Evolutionary conservation across 148 eudicot species (phyloP), one percentile per base, ranked within the genome.

Genomic region (Camellia granthamiana): DNA sequence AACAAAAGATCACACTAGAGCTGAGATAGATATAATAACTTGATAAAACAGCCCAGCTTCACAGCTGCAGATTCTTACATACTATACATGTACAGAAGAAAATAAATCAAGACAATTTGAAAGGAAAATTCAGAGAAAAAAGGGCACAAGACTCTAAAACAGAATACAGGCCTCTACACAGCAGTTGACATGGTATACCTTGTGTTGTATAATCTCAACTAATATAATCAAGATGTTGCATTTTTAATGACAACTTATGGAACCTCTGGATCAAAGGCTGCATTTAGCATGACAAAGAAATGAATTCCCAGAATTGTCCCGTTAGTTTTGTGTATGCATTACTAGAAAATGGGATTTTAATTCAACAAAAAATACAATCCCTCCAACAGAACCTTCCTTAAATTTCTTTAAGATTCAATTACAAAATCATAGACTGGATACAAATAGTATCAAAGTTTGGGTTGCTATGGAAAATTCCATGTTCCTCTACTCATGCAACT

Each of bases 391-490:
- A 70, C 13, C 74, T 47, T 70, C 56, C 14, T n/a, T 12, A 70
- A 46, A n/a, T 72, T 46, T 78, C 55, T 15, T 47, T 54, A 51
- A 59, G 52, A 19, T 67, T 23, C 46, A 81, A 41, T 30, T 67
- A 14, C 62, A 43, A 9, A 75, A 75, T 58, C 11, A 81, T 23
- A 0, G 30, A 58, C 15, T 7, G 42, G 49, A 66, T 38, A 60
- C 19, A 58, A 59, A 60, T 54, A 59, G 63, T 74, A 38, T 30
- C 64, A 74, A 41, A 14, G 19, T 16, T 60, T 1, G 75, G 15
- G 55, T 72, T 2, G 75, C 47, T 59, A 3, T 46, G 18, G 23
- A 66, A 66, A 30, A 18, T 30, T 18, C 44, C 18, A 41, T 9
- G 3, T 68, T 47, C 70, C 71, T 63, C 64, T 23, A 49, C 15